phyloP scores from a whole-genome alignment of 208 protist genomes.

The Acanthamoeba castellanii region DNA sequence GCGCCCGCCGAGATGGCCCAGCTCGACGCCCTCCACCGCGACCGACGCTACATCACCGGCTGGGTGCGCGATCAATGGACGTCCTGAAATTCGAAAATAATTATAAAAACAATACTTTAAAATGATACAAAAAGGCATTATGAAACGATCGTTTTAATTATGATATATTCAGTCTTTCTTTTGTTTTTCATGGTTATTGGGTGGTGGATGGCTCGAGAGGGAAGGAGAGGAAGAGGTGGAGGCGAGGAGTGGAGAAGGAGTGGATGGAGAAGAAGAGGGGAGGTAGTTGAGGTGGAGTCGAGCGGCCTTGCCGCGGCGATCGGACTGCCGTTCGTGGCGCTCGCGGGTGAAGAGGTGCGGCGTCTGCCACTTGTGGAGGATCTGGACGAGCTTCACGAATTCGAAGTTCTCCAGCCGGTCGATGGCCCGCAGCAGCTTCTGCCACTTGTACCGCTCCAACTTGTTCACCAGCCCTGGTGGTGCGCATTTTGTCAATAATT shows the following conservation, averaged over 20 bases:
- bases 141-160: too few species aligned
- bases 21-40: constrained; percentile 24
- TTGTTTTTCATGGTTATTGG: too few species aligned
- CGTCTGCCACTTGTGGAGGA: constrained; percentile 29
- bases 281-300: too few species aligned
- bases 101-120: neutral
- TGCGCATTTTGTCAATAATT: too few species aligned
- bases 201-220: too few species aligned
- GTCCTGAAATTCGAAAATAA: neutral
- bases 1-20: neutral
- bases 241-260: too few species aligned
- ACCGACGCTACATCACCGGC: neutral
- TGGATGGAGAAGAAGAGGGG: too few species aligned
- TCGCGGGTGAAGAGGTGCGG: neutral
- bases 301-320: neutral
- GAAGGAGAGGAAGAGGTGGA: too few species aligned
- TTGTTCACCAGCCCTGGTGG: neutral
- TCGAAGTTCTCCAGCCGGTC: constrained; percentile 44
- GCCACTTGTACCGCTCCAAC: constrained; percentile 14
- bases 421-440: neutral
- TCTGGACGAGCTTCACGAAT: neutral
- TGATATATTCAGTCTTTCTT: too few species aligned
- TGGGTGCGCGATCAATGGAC: constrained; percentile 13
- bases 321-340: neutral
- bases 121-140: too few species aligned